Evolutionary conservation across 129 eudicot genomes (phyloP).

Genomic region (Tagetes patula): DNA sequence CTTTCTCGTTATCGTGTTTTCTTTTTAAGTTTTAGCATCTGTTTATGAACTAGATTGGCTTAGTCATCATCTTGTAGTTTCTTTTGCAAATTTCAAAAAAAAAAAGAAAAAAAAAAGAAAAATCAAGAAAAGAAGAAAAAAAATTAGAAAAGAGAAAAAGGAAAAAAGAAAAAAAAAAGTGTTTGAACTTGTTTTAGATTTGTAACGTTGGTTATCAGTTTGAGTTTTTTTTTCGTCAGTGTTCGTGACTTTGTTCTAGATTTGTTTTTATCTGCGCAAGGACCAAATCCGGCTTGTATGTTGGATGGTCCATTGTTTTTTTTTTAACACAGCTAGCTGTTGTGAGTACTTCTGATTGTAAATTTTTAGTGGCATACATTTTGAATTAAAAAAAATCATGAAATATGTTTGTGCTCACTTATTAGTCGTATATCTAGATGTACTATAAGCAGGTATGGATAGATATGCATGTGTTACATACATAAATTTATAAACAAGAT

Average conservation of each 20-base stretch:
- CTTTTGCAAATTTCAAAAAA: conserved; percentile 12
- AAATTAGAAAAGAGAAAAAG: neutral
- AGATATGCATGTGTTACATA: no score
- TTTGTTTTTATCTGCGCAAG: neutral
- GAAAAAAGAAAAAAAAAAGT: neutral
- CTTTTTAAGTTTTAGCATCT: conserved; percentile 1
- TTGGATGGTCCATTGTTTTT: neutral
- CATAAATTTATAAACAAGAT: no score
- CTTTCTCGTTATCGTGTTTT: neutral
- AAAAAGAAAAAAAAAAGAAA: neutral
- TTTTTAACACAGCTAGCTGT: neutral
- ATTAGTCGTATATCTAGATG: neutral
- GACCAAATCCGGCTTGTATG: neutral
- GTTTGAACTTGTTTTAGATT: conserved; percentile 16
- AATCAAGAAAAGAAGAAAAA: neutral
- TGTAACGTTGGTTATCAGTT: conserved; percentile 5
- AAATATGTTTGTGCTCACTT: neutral
- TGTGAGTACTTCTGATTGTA: neutral
- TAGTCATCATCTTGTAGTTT: conserved; percentile 9
- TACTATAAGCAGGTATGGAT: neutral
- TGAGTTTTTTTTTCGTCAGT: neutral
- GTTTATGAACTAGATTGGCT: conserved; percentile 18
- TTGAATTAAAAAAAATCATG: neutral
- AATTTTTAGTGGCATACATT: neutral
- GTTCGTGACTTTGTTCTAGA: neutral